Conservation (phyloP, 352 stramenopile species). For the Globisporangium camurandrum region DNA sequence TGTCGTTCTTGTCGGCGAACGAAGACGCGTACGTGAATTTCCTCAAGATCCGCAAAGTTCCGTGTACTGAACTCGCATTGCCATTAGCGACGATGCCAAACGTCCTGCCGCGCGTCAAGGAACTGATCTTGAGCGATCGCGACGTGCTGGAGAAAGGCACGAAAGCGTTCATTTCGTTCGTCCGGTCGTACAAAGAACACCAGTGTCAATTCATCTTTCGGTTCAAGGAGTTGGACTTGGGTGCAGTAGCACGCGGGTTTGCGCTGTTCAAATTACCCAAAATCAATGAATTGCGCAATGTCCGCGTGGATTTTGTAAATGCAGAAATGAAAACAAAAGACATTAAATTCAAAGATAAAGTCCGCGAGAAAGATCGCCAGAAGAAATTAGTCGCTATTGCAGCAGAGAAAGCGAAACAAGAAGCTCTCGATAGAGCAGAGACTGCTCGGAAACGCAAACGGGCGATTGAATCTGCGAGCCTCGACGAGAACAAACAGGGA, state of each 20-base stretch:
- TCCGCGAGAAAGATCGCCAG: constrained; percentile 94
- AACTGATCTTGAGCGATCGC: constrained; percentile 87
- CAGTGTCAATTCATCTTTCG: constrained; percentile 98
- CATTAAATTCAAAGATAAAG: constrained; percentile 95
- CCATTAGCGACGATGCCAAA: constrained; percentile 60
- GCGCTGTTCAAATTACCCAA: constrained; percentile 76
- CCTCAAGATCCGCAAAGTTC: constrained; percentile 92
- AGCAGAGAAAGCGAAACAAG: constrained; percentile 60
- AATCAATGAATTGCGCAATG: constrained; percentile 80
- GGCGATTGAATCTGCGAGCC: constrained; percentile 23
- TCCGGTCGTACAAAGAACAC: constrained; percentile 99
- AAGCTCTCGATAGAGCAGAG: constrained; percentile 43
- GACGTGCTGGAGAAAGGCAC: constrained; percentile 98
- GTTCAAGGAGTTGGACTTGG: constrained; percentile 97
- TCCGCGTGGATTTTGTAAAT: constrained; percentile 81
- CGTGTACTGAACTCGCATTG: constrained; percentile 73
- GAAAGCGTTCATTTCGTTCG: constrained; percentile 98
- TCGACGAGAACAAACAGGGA: constrained; percentile 29
- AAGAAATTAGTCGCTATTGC: constrained; percentile 87
- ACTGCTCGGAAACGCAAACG: constrained; percentile 54
- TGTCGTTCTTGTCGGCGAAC: constrained; percentile 95
- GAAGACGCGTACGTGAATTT: constrained; percentile 98
- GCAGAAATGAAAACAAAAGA: constrained; percentile 85
- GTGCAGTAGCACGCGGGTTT: constrained; percentile 83
- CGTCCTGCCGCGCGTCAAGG: constrained; percentile 87